Evolutionary conservation across 1,139 yeast species (phyloP), one percentile per base, ranked within the genome.

Genomic region (Diutina pseudorugosa): DNA sequence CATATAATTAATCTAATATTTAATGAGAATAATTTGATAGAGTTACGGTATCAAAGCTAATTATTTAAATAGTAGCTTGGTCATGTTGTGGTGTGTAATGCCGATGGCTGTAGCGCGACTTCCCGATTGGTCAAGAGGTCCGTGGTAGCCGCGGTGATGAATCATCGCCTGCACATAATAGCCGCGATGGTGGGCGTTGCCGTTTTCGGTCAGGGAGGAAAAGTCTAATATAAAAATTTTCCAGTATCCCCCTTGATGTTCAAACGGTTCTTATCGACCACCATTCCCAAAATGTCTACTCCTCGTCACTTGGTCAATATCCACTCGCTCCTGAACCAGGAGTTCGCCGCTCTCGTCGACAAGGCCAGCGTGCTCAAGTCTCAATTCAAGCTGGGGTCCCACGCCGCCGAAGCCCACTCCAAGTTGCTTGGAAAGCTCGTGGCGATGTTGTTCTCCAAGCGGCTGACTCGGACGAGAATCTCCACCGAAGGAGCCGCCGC

Each of bases 401-500:
- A 71, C 2, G 72, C 76, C 6, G 71, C 53, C 45, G 73, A 72
- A 55, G 72, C 79, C 55, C 78, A 77, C 59, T 71, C 75, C 53
- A 80, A 83, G 58, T 71, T 91, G 53, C 70, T 80, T 51, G 98
- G 98, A 2, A 88, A 84, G 66, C 77, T 91, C 5, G 83, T 89
- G 36, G 89, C 98, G 0, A 68, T 93, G 65, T 67, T 93, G 51
- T 93, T 93, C 66, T 78, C 90, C 55, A 93, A 93, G 66, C 80
- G 98, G 67, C 87, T 96, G 9, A 93, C 98, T 33, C 80, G 98
- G 69, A 93, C 98, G 41, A 81, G 98, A 67, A 81, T 93, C 47
- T 89, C 97, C 47, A 79, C 93, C 4, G 98, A 93, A 67, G 98
- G 96, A 52, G 98, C 98, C 4, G 88, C 91, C 16, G 77, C 89